Evolutionary conservation across 768 basidiomycete species (phyloP).

Genomic region (Infundibulicybe gibba): DNA sequence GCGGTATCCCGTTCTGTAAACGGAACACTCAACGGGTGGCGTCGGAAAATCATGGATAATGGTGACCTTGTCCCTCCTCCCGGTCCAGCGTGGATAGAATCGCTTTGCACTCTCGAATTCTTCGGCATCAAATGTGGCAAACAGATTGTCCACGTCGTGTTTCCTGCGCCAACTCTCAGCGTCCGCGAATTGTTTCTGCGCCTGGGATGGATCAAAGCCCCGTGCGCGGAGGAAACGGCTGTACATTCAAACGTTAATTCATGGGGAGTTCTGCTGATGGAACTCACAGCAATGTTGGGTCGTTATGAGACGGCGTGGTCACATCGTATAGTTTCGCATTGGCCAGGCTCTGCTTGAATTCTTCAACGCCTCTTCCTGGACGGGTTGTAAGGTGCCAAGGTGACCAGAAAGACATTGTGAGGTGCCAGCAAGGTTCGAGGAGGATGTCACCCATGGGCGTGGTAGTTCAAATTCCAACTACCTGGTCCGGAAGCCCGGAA

Average conservation of each 20-base stretch:
- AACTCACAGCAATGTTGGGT: constrained; percentile 62
- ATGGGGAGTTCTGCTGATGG: neutral
- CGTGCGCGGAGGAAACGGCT: constrained; percentile 85
- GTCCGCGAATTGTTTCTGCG: constrained; percentile 67
- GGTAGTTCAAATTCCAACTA: too few species aligned
- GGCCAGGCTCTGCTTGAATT: constrained; percentile 45
- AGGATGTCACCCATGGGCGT: too few species aligned
- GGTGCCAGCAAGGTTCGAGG: too few species aligned
- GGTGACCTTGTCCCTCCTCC: constrained; percentile 66
- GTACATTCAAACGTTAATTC: constrained; percentile 1
- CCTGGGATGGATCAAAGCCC: constrained; percentile 56
- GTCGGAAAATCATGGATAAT: constrained; percentile 4
- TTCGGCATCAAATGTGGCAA: constrained; percentile 47
- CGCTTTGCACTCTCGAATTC: constrained; percentile 59
- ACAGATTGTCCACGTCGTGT: constrained; percentile 61
- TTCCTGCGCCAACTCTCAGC: constrained; percentile 67
- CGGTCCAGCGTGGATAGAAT: constrained; percentile 83
- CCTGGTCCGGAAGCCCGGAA: too few species aligned
- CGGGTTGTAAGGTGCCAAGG: constrained; percentile 47
- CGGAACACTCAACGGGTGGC: neutral
- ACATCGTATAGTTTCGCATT: constrained; percentile 49
- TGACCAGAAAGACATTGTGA: constrained; percentile 37
- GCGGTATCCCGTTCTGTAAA: constrained; percentile 59
- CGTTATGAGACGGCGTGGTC: constrained; percentile 51
- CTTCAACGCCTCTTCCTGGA: constrained; percentile 45